These are phyloP conservation scores for Sclerotinia minor DNA, from an alignment of 2,329 filamentous ascomycete genomes.

Conservation along the genomic window DNA sequence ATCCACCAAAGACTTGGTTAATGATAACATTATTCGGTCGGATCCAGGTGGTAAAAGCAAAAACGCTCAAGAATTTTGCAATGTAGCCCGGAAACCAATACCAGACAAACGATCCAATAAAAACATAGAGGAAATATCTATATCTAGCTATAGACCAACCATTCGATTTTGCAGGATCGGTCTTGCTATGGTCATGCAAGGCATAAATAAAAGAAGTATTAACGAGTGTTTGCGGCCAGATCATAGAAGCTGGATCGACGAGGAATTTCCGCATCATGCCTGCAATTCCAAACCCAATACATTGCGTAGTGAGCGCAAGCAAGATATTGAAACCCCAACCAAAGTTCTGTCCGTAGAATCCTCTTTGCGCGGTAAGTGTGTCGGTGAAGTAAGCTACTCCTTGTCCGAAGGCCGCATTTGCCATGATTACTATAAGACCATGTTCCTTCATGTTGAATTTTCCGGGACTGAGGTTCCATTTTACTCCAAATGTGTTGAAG, in stretches of 20 bases:
- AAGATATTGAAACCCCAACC: constrained; percentile 60
- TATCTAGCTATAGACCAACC: constrained; percentile 50
- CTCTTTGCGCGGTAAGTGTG: constrained; percentile 67
- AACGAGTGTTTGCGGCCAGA: constrained; percentile 54
- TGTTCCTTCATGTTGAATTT: constrained; percentile 72
- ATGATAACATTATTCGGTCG: constrained; percentile 66
- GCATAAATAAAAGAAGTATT: constrained; percentile 28
- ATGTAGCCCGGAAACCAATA: constrained; percentile 62
- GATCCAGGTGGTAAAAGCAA: constrained; percentile 72
- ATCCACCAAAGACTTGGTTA: constrained; percentile 71
- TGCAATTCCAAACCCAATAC: constrained; percentile 63
- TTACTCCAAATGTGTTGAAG: constrained; percentile 44
- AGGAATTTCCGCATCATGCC: constrained; percentile 60
- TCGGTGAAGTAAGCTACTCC: constrained; percentile 67
- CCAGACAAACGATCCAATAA: constrained; percentile 48
- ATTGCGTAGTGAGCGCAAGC: constrained; percentile 59
- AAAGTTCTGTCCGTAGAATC: constrained; percentile 73
- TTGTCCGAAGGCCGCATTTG: constrained; percentile 40
- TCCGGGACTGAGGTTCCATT: constrained; percentile 56
- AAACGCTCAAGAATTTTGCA: constrained; percentile 67
- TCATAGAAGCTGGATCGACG: constrained; percentile 61
- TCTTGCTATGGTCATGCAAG: constrained; percentile 62
- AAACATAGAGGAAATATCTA: constrained; percentile 45
- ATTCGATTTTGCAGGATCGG: constrained; percentile 49
- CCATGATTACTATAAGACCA: constrained; percentile 64